Base-by-base conservation (phyloP, 352 stramenopile species). In the Globisporangium iwayamae region DNA sequence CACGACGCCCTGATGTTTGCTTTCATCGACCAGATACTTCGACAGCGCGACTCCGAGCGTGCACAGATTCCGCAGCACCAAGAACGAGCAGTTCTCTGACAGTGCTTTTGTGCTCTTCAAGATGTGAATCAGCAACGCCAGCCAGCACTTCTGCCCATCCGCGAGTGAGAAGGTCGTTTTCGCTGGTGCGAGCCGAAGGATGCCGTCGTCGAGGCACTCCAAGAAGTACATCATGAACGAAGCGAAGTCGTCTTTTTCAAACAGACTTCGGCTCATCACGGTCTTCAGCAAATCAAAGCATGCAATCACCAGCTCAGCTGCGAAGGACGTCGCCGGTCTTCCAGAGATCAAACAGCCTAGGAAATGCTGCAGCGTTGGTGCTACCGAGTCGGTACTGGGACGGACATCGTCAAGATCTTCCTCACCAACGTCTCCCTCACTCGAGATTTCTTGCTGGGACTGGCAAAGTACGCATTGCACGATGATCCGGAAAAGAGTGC, bases 151-250 rank as follows among this genome's bases (percentile, higher is more conserved):
- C 48, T 88, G 83, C 0, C 72, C 77, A 64, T 74, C 65, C 0
- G 67, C 45, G 1, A 62, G 60, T 13, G 63, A 56, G 11, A 61
- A 56, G 3, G 51, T 13, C 10, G 50, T 16, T 22, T 16, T 11
- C 20, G 43, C 54, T 60, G n/a, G 32, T 57, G 65, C 0, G 13
- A 32, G 30, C 5, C 25, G 60, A 14, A 39, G 32, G 18, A 75
- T 67, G 5, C 62, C 58, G 30, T 85, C 69, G 34, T 85, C 79
- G 4, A 89, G 68, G 10, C 68, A 76, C 43, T 91, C 73, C 22
- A 94, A 71, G 6, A 85, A 61, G 45, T 79, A 84, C 63, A 92
- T 83, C 69, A 83, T 75, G 47, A 85, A 67, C n/a, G 74, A 69
- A 0, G 78, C 74, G 54, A 90, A 89, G 7, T 91, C 79, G 18